phyloP scores from a whole-genome alignment of 345 rosid genomes.

The Acer campestre region DNA sequence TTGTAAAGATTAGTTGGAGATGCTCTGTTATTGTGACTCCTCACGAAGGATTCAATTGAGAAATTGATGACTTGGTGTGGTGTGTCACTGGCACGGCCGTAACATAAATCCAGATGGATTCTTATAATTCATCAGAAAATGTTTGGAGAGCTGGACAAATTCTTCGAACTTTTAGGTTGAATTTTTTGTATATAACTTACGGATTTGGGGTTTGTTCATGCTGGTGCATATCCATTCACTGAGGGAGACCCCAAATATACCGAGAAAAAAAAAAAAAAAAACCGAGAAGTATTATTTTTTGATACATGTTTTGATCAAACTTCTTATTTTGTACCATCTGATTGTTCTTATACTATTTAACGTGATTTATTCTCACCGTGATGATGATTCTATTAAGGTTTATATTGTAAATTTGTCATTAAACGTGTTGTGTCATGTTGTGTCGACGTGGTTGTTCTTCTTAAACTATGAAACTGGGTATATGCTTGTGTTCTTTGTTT shows the following conservation, averaged over 20 bases:
- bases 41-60: slow-evolving; percentile 20
- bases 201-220: slow-evolving; percentile 25
- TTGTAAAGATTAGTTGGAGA: slow-evolving; percentile 24
- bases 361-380: no score
- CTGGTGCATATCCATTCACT: slow-evolving; percentile 20
- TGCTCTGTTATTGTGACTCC: slow-evolving; percentile 23
- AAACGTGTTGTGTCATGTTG: no score
- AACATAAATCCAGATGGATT: slow-evolving; percentile 11
- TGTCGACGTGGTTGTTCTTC: no score
- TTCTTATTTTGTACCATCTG: slow-evolving; percentile 15
- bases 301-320: slow-evolving; percentile 19
- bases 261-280: background rate
- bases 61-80: slow-evolving; percentile 23
- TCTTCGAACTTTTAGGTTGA: slow-evolving; percentile 34
- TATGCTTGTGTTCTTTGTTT: background rate
- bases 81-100: slow-evolving; percentile 23
- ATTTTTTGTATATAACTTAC: slow-evolving; percentile 41
- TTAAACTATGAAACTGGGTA: no score
- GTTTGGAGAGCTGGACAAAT: slow-evolving; percentile 25
- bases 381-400: no score
- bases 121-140: slow-evolving; percentile 18
- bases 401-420: no score
- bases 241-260: slow-evolving; percentile 15
- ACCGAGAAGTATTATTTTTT: slow-evolving; percentile 34
- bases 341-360: slow-evolving; percentile 23